Percentiles rank a stretch among this genome's conserved stretches.
Conservation (phyloP, 2,329 filamentous ascomycete species). For the Aphanoascus verrucosus region DNA sequence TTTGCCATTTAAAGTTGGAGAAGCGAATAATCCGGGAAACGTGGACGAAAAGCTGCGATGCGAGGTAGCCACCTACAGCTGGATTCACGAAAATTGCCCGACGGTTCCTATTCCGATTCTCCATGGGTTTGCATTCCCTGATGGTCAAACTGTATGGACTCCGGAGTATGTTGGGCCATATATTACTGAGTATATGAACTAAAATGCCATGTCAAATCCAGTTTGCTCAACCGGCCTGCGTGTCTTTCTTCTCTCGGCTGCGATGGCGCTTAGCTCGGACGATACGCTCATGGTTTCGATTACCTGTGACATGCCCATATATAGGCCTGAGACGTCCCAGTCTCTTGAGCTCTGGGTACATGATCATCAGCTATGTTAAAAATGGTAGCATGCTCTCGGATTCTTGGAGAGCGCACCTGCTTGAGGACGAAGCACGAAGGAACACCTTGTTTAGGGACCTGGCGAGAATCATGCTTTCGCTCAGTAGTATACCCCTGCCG, state of each 20-base stretch:
- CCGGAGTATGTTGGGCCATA: background rate
- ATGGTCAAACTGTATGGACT: conserved; percentile 12
- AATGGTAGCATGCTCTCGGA: conserved; percentile 20
- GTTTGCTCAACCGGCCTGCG: conserved; percentile 14
- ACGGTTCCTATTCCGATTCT: conserved; percentile 16
- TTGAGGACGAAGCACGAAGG: too few relatives aligned
- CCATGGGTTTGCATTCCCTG: conserved; percentile 20
- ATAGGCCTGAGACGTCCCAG: conserved; percentile 18
- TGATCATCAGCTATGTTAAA: conserved; percentile 25
- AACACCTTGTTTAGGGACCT: conserved; percentile 15
- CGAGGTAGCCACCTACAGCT: conserved; percentile 18
- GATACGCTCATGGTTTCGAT: background rate
- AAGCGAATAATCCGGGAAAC: conserved; percentile 16
- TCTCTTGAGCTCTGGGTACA: conserved; percentile 23
- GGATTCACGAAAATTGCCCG: conserved; percentile 17
- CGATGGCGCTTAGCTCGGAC: conserved; percentile 17
- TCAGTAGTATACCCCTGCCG: conserved; percentile 18
- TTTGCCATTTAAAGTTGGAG: conserved; percentile 15
- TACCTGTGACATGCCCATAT: conserved; percentile 19
- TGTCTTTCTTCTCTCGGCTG: conserved; percentile 16
- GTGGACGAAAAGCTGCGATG: conserved; percentile 18
- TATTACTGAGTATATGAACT: background rate
- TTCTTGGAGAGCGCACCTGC: too few relatives aligned
- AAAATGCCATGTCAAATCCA: conserved; percentile 8
- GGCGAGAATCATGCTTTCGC: background rate